phyloP scores from a whole-genome alignment of 2,329 filamentous ascomycete genomes.

The Xylariomycetidae sp. region DNA sequence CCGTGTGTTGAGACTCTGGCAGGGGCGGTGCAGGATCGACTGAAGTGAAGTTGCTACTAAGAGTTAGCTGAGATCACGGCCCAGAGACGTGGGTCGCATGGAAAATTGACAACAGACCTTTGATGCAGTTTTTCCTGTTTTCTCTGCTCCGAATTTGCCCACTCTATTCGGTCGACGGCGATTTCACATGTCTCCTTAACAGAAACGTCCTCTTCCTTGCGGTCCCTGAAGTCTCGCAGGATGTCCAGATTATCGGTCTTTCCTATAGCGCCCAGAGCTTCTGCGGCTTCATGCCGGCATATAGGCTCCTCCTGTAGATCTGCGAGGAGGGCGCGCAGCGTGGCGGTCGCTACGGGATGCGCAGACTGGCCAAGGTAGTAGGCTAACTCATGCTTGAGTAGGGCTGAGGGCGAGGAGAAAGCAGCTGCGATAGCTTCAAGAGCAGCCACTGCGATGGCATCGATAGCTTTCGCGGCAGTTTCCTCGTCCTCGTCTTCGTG shows the following conservation, averaged over 20 bases:
- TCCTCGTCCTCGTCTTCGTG: slow-evolving; percentile 56
- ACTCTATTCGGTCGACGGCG: slow-evolving; percentile 87
- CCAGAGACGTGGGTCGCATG: not conserved
- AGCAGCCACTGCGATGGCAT: slow-evolving; percentile 45
- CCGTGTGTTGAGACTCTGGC: slow-evolving; percentile 61
- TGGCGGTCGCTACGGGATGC: slow-evolving; percentile 66
- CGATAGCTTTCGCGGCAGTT: no score
- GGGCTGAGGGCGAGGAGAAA: slow-evolving; percentile 76
- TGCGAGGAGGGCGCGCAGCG: slow-evolving; percentile 66
- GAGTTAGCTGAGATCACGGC: slow-evolving; percentile 20
- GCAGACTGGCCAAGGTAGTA: slow-evolving; percentile 93
- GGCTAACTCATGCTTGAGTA: slow-evolving; percentile 93
- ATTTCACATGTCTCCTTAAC: slow-evolving; percentile 97
- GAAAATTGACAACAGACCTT: slow-evolving; percentile 50
- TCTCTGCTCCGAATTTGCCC: slow-evolving; percentile 72
- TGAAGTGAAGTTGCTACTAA: slow-evolving; percentile 79
- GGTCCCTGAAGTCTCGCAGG: slow-evolving; percentile 67
- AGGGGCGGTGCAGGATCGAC: slow-evolving; percentile 92
- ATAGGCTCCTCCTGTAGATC: slow-evolving; percentile 83
- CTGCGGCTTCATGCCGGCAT: slow-evolving; percentile 94
- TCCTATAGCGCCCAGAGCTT: slow-evolving; percentile 85
- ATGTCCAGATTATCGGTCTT: slow-evolving; percentile 68
- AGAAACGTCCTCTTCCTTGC: slow-evolving; percentile 67
- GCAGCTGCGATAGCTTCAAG: slow-evolving; percentile 81
- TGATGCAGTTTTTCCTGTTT: slow-evolving; percentile 71